Evolutionary conservation across 2,329 filamentous ascomycete species (phyloP).

Genomic region (Aquanectria penicillioides): DNA sequence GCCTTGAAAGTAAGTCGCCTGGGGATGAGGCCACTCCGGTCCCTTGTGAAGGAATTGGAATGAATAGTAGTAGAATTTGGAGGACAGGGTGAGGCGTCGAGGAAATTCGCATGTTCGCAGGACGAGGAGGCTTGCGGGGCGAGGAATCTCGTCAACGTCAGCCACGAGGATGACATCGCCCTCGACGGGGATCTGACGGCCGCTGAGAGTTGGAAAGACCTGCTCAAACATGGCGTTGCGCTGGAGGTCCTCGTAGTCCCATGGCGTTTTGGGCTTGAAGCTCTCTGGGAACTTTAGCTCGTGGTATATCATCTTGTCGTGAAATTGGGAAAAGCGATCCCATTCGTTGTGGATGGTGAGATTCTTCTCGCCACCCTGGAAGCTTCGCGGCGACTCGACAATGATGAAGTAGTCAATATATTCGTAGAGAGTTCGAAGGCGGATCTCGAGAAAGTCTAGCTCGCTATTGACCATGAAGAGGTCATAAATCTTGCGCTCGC

Average conservation of each 20-base stretch:
- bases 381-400: constrained; percentile 67
- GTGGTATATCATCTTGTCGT: constrained; percentile 70
- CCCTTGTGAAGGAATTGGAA: constrained; percentile 60
- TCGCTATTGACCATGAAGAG: constrained; percentile 71
- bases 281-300: constrained; percentile 57
- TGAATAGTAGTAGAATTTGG: constrained; percentile 66
- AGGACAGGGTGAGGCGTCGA: constrained; percentile 60
- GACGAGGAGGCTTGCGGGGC: constrained; percentile 58
- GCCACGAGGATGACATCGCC: constrained; percentile 69
- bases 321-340: constrained; percentile 61
- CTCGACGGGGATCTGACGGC: constrained; percentile 50
- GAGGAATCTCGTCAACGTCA: constrained; percentile 69
- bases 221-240: constrained; percentile 68
- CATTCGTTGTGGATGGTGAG: constrained; percentile 63
- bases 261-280: constrained; percentile 51
- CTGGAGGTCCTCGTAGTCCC: constrained; percentile 63
- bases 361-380: constrained; percentile 66
- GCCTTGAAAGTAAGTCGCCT: constrained; percentile 64
- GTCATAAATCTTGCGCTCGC: constrained; percentile 55
- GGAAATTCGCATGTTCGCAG: constrained; percentile 64
- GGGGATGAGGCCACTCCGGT: constrained; percentile 64
- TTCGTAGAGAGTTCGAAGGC: constrained; percentile 65
- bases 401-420: constrained; percentile 74
- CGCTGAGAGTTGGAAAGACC: constrained; percentile 60
- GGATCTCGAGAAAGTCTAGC: constrained; percentile 73